Conservation (phyloP, 179 eudicot genomes). For the Beta macrorhiza region DNA sequence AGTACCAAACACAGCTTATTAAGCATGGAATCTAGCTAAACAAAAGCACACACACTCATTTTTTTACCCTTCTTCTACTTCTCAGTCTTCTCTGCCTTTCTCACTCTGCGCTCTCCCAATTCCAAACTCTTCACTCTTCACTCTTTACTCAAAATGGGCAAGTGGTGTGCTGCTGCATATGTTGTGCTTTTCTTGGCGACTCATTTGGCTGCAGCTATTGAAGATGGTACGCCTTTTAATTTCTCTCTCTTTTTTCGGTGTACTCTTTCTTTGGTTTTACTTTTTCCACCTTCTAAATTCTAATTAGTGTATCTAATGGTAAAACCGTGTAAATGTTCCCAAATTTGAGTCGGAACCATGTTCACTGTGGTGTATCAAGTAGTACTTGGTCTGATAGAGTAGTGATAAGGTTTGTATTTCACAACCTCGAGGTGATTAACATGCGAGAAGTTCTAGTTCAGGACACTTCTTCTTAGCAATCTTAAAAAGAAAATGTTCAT, state of each 20-base stretch:
- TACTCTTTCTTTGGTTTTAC: neutral
- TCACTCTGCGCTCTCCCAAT: neutral
- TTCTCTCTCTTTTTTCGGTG: neutral
- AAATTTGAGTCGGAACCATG: neutral
- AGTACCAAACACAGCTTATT: neutral
- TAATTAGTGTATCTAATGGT: neutral
- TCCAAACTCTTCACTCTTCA: neutral
- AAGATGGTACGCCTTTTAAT: constrained; percentile 15
- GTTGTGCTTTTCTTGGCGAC: neutral
- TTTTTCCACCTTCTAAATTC: neutral
- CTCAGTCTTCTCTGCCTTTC: neutral
- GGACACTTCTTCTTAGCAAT: too few relatives aligned
- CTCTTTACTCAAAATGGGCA: neutral
- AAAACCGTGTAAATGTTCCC: neutral
- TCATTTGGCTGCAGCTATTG: neutral
- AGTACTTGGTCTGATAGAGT: too few relatives aligned
- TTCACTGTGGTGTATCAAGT: too few relatives aligned
- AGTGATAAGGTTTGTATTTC: too few relatives aligned
- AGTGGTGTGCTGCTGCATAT: neutral
- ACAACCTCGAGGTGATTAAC: too few relatives aligned
- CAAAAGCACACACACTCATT: neutral
- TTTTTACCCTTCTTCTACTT: neutral
- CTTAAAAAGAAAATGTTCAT: too few relatives aligned
- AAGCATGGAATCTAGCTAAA: constrained; percentile 9
- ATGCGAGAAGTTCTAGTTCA: too few relatives aligned